A percentile compares a stretch with the other conserved stretches of the same genome.
phyloP scores from a whole-genome alignment of 2,329 filamentous ascomycete species.

The Fusarium pseudograminearum region DNA sequence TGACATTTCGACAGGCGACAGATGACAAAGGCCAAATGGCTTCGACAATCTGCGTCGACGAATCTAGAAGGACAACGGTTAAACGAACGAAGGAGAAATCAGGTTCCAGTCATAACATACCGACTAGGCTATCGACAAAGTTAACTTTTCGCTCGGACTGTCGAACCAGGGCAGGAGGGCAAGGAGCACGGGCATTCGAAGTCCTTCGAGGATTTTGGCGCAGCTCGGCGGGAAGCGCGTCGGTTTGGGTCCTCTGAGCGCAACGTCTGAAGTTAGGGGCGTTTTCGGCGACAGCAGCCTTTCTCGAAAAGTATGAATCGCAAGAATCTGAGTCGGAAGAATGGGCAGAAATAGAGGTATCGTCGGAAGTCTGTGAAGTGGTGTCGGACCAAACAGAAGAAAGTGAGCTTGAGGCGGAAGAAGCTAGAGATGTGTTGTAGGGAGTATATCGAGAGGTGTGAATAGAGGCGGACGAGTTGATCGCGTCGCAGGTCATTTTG shows the following conservation, averaged over 20 bases:
- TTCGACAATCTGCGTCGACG: conserved; percentile 96
- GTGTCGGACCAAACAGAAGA: conserved; percentile 82
- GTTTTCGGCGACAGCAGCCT: conserved; percentile 40
- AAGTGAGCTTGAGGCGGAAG: conserved; percentile 80
- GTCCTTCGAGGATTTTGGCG: conserved; percentile 74
- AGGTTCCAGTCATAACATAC: conserved; percentile 72
- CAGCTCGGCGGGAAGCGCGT: conserved; percentile 68
- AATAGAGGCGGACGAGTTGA: conserved; percentile 64
- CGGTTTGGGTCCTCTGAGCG: conserved; percentile 50
- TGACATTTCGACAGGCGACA: conserved; percentile 78
- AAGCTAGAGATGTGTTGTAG: conserved; percentile 78
- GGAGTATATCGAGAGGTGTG: conserved; percentile 63
- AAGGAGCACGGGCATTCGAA: conserved; percentile 66
- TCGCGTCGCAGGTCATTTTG: conserved; percentile 71
- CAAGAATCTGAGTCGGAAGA: conserved; percentile 67
- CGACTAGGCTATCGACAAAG: conserved; percentile 97
- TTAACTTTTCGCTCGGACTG: conserved; percentile 93
- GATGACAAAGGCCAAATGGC: conserved; percentile 96
- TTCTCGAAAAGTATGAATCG: conserved; percentile 56
- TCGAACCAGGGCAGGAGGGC: conserved; percentile 81
- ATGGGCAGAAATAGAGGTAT: conserved; percentile 72
- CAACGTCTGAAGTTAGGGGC: conserved; percentile 42
- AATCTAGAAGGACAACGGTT: conserved; percentile 72
- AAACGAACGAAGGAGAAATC: conserved; percentile 46
- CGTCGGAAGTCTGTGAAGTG: conserved; percentile 77